Percentiles rank a stretch among this genome's conserved stretches.
Conservation (phyloP, 768 basidiomycete genomes). For the Xerocomellus chrysenteron region DNA sequence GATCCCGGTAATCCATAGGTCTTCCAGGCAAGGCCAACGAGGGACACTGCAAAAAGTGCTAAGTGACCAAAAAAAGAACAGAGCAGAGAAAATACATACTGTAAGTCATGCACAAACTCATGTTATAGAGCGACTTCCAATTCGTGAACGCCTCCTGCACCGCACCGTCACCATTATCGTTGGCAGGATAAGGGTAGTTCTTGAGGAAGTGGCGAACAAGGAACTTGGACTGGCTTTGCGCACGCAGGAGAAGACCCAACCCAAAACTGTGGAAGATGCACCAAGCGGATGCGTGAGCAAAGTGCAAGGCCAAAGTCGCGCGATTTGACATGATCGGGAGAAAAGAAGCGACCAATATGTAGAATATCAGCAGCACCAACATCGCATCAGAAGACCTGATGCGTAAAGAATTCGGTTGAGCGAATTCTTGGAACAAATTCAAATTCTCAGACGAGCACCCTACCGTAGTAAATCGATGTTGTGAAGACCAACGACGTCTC, state of each 20-base stretch:
- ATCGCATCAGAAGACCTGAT: conserved; percentile 81
- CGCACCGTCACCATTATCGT: conserved; percentile 70
- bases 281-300: conserved; percentile 83
- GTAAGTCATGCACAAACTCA: conserved; percentile 94
- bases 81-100: conserved; percentile 44
- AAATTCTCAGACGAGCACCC: conserved; percentile 19
- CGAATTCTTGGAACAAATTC: conserved; percentile 1
- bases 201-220: conserved; percentile 92
- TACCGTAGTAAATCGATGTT: conserved; percentile 88
- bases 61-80: background rate
- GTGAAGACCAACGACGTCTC: conserved; percentile 76
- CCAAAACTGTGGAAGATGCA: conserved; percentile 85
- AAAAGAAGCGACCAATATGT: conserved; percentile 58
- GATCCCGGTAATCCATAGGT: conserved; percentile 79
- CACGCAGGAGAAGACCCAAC: conserved; percentile 78
- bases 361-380: conserved; percentile 71
- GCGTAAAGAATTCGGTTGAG: conserved; percentile 21
- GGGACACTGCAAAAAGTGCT: conserved; percentile 59
- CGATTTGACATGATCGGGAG: conserved; percentile 55
- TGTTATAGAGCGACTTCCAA: conserved; percentile 92
- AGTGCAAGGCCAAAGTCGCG: conserved; percentile 65
- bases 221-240: conserved; percentile 84
- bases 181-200: conserved; percentile 84
- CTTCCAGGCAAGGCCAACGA: conserved; percentile 84
- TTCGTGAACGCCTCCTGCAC: conserved; percentile 93